Conservation (phyloP, 495 filamentous ascomycete genomes). For the Penicillium lividum region DNA sequence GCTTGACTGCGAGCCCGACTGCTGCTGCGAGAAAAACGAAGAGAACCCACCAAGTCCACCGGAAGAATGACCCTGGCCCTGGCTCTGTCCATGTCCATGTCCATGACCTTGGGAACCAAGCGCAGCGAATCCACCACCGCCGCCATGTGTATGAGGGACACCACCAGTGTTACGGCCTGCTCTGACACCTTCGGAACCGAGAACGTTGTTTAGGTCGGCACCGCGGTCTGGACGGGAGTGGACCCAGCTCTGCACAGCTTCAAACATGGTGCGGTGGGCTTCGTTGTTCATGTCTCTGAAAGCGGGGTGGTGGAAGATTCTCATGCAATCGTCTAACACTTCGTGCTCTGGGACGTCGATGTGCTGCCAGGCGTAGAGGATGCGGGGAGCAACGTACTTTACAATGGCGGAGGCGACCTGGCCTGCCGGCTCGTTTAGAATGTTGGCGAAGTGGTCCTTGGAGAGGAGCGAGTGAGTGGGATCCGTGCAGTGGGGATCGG, state of each 20-base stretch:
- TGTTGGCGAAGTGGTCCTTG: slow-evolving; percentile 95
- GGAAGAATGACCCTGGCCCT: slow-evolving; percentile 17
- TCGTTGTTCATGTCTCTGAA: slow-evolving; percentile 69
- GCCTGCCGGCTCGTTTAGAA: slow-evolving; percentile 85
- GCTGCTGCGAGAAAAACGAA: slow-evolving; percentile 22
- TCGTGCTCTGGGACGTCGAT: slow-evolving; percentile 74
- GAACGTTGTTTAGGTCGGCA: slow-evolving; percentile 61
- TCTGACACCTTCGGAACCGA: slow-evolving; percentile 79
- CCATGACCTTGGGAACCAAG: slow-evolving; percentile 23
- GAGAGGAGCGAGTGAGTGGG: slow-evolving; percentile 94
- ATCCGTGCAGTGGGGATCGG: slow-evolving; percentile 78
- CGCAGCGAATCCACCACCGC: slow-evolving; percentile 29
- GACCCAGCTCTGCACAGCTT: slow-evolving; percentile 75
- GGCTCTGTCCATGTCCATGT: slow-evolving; percentile 8
- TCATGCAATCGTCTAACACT: slow-evolving; percentile 72
- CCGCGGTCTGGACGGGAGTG: slow-evolving; percentile 63
- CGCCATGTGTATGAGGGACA: slow-evolving; percentile 38
- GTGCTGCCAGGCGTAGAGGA: slow-evolving; percentile 91
- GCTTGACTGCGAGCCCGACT: slow-evolving; percentile 12
- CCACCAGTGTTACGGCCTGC: slow-evolving; percentile 71
- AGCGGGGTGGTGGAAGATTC: slow-evolving; percentile 87
- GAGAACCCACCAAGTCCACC: slow-evolving; percentile 8
- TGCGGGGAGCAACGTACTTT: slow-evolving; percentile 79
- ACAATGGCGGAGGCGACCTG: slow-evolving; percentile 76
- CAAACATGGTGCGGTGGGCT: slow-evolving; percentile 84